These are phyloP conservation scores for Phytopythium vexans DNA, from an alignment of 352 stramenopile genomes.

Conservation along the genomic window DNA sequence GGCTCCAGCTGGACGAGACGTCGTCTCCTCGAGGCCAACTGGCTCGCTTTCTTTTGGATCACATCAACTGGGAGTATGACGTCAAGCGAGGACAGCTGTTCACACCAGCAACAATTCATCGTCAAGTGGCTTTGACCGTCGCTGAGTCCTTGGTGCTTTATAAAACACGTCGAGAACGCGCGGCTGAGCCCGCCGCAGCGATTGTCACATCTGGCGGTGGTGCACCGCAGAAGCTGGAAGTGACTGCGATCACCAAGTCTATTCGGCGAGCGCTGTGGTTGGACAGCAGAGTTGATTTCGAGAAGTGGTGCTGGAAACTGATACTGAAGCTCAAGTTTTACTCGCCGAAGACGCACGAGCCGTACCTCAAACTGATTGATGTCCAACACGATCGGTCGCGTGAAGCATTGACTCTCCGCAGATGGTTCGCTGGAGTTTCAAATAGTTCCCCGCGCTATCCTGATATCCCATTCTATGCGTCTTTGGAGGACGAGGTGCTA, in stretches of 20 bases:
- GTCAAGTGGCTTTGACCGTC: constrained; percentile 74
- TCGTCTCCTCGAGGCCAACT: constrained; percentile 49
- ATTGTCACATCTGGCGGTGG: constrained; percentile 40
- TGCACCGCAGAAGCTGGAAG: constrained; percentile 49
- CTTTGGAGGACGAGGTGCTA: constrained; percentile 35
- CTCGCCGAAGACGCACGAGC: constrained; percentile 58
- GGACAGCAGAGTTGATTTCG: constrained; percentile 66
- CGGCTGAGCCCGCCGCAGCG: constrained; percentile 31
- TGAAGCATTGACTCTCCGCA: constrained; percentile 67
- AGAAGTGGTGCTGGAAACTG: constrained; percentile 81
- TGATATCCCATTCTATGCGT: constrained; percentile 50
- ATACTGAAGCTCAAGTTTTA: constrained; percentile 86
- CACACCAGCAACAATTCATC: constrained; percentile 66
- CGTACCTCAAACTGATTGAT: constrained; percentile 67
- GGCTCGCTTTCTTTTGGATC: constrained; percentile 73
- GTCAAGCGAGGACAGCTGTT: constrained; percentile 60
- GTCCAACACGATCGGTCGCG: constrained; percentile 68
- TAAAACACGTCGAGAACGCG: constrained; percentile 41
- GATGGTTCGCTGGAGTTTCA: constrained; percentile 61
- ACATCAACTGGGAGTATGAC: constrained; percentile 86
- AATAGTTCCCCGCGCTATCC: constrained; percentile 3
- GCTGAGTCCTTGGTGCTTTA: constrained; percentile 73
- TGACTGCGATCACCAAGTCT: constrained; percentile 64
- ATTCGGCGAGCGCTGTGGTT: constrained; percentile 71
- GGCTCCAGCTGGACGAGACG: constrained; percentile 77